Evolutionary conservation across 2,329 filamentous ascomycete species (phyloP), one percentile per base, ranked within the genome.

Genomic region (Laburnicola sp.): DNA sequence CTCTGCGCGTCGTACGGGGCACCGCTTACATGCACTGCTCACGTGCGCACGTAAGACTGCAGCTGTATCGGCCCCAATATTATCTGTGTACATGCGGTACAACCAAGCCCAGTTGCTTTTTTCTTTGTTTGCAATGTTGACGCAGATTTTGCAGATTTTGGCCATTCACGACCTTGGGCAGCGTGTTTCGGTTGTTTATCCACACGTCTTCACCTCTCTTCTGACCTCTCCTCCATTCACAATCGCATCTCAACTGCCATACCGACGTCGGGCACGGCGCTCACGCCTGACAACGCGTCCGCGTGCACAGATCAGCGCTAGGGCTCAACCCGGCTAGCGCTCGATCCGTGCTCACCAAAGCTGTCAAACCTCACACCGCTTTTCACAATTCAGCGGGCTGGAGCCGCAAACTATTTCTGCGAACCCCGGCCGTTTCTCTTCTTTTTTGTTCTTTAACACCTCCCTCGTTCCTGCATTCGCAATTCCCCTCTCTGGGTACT

Each of bases 361-460:
- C 52, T 65, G 64, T 66, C 57, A 62, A 57, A 61, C 63, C 66
- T 68, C 67, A 69, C 66, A 71, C 68, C 67, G 67, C 68, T 69
- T 68, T 68, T 71, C 65, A 64, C 47, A 54, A 31, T 26, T 60
- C 62, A 30, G 43, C 43, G 34, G 43, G 26, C 62, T 53, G 59
- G 43, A 54, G 48, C 55, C 53, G 56, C 56, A 58, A 54, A 48
- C 38, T 57, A 52, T 54, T 52, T 52, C 50, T 63, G 56, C 56
- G 51, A 54, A 54, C 45, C 54, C 57, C 58, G 54, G 53, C 54
- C 56, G 58, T 53, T 53, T 57, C 44, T 57, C 60, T 64, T 62
- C 59, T 65, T 62, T 57, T 58, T 57, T 60, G 53, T 43, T 48
- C 40, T 52, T 42, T 48, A 57, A 53, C 43, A 47, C 36, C 51